Evolutionary conservation across 441 rosid genomes (phyloP).

Genomic region (Monsonia emarginata): DNA sequence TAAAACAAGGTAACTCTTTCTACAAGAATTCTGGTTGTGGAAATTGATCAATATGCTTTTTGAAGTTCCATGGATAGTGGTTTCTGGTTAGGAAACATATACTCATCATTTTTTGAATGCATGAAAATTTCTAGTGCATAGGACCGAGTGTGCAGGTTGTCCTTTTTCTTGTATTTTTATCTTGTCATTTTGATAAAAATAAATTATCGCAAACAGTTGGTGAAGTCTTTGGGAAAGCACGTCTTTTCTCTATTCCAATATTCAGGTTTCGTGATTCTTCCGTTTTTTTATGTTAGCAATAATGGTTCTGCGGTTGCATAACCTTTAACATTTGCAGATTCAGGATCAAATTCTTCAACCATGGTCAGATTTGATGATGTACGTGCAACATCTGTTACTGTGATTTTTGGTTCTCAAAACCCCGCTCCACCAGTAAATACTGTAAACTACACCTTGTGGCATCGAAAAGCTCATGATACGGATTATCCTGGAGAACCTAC

Average conservation of each 20-base stretch:
- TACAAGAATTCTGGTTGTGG: neutral
- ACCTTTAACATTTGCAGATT: slow-evolving; percentile 23
- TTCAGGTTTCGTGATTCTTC: neutral
- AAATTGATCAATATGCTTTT: too few species aligned
- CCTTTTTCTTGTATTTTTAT: neutral
- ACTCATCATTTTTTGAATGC: neutral
- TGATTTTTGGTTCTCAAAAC: slow-evolving; percentile 41
- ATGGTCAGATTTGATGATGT: slow-evolving; percentile 52
- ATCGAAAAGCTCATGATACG: slow-evolving; percentile 37
- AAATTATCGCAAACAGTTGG: too few species aligned
- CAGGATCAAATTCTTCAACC: slow-evolving; percentile 23
- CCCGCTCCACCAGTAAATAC: slow-evolving; percentile 23
- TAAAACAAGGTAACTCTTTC: slow-evolving; percentile 31
- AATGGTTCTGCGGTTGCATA: neutral
- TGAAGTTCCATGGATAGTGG: neutral
- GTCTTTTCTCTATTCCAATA: neutral
- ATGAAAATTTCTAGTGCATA: too few species aligned
- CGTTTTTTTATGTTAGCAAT: neutral
- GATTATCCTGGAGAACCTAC: slow-evolving; percentile 50
- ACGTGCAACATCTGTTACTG: slow-evolving; percentile 43
- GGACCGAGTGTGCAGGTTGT: neutral
- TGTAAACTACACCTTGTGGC: slow-evolving; percentile 47
- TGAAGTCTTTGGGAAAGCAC: neutral
- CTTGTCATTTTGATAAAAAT: neutral
- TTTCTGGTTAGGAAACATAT: too few species aligned